Base-by-base conservation (phyloP, 2,329 filamentous ascomycete genomes). In the Neopestalotiopsis rosae region DNA sequence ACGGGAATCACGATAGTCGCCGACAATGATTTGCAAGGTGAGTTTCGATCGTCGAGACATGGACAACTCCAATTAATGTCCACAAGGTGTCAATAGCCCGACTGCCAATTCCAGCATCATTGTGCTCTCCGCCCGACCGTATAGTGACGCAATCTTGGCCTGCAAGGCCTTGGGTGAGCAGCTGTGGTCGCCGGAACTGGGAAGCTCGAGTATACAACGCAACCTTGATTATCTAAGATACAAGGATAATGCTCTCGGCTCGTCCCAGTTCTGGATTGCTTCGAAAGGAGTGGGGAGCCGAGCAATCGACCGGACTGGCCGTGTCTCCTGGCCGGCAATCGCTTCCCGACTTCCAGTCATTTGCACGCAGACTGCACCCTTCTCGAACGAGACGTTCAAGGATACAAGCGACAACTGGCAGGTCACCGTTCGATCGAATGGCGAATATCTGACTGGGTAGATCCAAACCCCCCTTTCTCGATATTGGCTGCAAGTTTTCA, bases 361-460 rank as follows among this genome's bases (percentile, higher is more conserved):
- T n/a, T 85, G 83, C 69, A 82, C 81, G 3, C 81, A 85, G 68
- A 78, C 79, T 2, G 83, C 83, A 2, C 82, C 83, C 0, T 81
- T 81, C 68, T 83, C 81, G 13, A 81, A 74, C 40, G 68, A 71
- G 9, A 72, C 75, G 0, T 73, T 66, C 0, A 75, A 79, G 24
- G 80, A 82, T 67, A 79, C 72, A 3, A 76, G 74, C 52, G 61
- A 73, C 32, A 75, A 72, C 69, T 84, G 81, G 78, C 80, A 78
- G 42, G 76, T 84, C 12, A 76, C 76, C 2, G 76, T 83, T 1
- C 72, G 77, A 4, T 79, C 82, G 1, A 82, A 83, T 40, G 79
- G 79, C 30, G 81, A 83, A 65, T 76, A 77, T 34, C 71, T 82
- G 2, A 78, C 78, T 0, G 82, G 82, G 76, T 78, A 73, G 28